Evolutionary conservation across 75 land plant species (phyloP), one percentile per base, ranked within the genome.

Genomic region (Picea glauca): DNA sequence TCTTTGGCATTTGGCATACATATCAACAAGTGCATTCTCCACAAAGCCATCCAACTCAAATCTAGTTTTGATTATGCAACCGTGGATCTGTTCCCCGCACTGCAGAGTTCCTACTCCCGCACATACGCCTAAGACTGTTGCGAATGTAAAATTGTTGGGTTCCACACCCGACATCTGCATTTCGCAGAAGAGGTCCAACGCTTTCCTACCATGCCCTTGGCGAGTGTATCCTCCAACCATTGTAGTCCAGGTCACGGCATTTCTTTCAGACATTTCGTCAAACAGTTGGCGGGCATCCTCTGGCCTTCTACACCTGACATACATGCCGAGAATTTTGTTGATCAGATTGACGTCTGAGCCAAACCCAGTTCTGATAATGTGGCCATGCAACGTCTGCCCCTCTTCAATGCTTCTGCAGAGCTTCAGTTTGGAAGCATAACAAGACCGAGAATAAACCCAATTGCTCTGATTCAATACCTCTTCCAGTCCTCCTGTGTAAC

Each of bases 1-100:
- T 68, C 82, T 58, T 50, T 88, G 87, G 81, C 93, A 93, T 76
- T 89, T 93, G 30, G 87, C 87, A 78, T 91, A 93, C 93, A 93
- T 88, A 43, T 89, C 87, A 61, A 84, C 78, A 35, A 93, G 82
- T 12, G 93, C 77, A 79, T 83, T 83, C 5, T 80, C 79, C 20
- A 87, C 90, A 80, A 84, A 72, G 58, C 84, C 80, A 83, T 89
- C 85, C 75, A 12, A 75, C 0, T 31, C 46, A 33, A 86, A 33
- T 3, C 84, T 83, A 67, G 65, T 75, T 72, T 92, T 90, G 30
- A 80, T 23, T 32, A 38, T 33, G 77, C 74, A 82, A 38, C 79
- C 84, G 58, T 92, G 92, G 4, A 92, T 57, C 77, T 77, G 72
- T 46, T 78, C 2, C 6, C 86, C 94, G 54, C 86, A 21, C 54